Conservation (phyloP, 352 stramenopile species). For the Pythium phragmiticola region DNA sequence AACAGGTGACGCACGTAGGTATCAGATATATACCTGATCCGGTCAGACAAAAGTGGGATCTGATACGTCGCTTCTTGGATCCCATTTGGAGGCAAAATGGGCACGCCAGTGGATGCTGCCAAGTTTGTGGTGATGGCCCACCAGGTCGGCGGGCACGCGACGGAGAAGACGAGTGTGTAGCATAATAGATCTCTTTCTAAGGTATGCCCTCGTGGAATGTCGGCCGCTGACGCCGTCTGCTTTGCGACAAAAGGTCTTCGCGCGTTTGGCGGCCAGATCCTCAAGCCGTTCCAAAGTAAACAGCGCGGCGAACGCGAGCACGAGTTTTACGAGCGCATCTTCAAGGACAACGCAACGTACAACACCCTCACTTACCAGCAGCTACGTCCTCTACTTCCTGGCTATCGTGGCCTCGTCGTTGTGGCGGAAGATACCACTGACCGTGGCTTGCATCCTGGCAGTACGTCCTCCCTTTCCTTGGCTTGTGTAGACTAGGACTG, state of each 20-base stretch:
- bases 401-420: conserved; percentile 57
- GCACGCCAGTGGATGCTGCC: conserved; percentile 5
- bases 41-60: not conserved
- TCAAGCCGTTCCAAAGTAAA: conserved; percentile 88
- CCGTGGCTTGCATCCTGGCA: conserved; percentile 33
- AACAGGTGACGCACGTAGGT: not conserved
- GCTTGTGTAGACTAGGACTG: not conserved
- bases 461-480: conserved; percentile 19
- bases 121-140: conserved; percentile 60
- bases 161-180: conserved; percentile 60
- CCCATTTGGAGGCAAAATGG: conserved; percentile 7
- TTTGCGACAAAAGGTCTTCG: conserved; percentile 46
- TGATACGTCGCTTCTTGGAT: not conserved
- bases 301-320: conserved; percentile 67
- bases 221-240: conserved; percentile 4
- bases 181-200: not conserved
- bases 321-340: conserved; percentile 77
- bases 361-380: conserved; percentile 25
- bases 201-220: not conserved
- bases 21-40: conserved; percentile 20
- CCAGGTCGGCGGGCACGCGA: conserved; percentile 79
- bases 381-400: conserved; percentile 50
- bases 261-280: conserved; percentile 57
- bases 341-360: conserved; percentile 23
- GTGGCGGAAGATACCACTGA: conserved; percentile 27